These are phyloP conservation scores for Hyaloscypha hepaticicola DNA, from an alignment of 495 filamentous ascomycete species.

Conservation along the genomic window DNA sequence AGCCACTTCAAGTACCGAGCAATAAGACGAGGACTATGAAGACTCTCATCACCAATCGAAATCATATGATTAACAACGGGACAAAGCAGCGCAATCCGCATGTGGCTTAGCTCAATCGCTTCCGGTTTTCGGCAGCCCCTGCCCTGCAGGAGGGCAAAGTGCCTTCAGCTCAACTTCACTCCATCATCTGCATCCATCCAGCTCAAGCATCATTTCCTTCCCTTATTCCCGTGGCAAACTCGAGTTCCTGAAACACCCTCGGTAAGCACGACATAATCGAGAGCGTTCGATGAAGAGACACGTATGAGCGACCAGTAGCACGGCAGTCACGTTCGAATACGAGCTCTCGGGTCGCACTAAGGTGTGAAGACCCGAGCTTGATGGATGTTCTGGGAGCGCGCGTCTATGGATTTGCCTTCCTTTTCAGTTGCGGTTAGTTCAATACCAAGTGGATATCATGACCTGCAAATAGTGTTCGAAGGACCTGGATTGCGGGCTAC, in stretches of 20 bases:
- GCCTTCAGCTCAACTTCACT: background rate
- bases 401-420: background rate
- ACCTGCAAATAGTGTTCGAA: background rate
- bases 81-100: too few relatives aligned
- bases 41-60: too few relatives aligned
- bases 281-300: background rate
- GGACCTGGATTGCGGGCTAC: background rate
- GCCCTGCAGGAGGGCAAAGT: background rate
- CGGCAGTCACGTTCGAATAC: background rate
- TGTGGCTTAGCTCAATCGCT: background rate
- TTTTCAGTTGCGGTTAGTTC: background rate
- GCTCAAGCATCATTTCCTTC: background rate
- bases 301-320: background rate
- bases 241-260: background rate
- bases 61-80: too few relatives aligned
- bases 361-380: background rate
- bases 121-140: background rate
- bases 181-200: background rate
- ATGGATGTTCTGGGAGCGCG: background rate
- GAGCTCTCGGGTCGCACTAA: background rate
- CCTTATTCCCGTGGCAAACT: background rate
- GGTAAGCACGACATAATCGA: background rate
- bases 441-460: background rate
- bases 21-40: too few relatives aligned
- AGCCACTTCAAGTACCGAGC: too few relatives aligned